Conservation (phyloP, 2,329 filamentous ascomycete genomes). For the Aplosporella prunicola region DNA sequence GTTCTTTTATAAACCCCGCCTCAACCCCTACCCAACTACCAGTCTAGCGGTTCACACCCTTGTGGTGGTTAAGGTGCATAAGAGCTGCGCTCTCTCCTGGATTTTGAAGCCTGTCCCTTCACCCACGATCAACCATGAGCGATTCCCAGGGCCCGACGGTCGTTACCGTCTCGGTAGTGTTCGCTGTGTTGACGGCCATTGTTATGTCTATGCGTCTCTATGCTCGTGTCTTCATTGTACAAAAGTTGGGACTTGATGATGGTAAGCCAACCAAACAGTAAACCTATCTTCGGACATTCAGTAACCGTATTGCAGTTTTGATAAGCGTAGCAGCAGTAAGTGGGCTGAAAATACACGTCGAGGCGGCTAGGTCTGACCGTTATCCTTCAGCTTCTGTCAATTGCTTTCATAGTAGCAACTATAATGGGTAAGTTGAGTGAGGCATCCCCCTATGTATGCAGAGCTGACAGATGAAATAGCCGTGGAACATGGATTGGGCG, state of each 20-base stretch:
- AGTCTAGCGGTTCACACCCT: too few species aligned
- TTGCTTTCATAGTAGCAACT: constrained; percentile 29
- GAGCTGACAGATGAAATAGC: constrained; percentile 14
- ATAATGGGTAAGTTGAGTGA: constrained; percentile 14
- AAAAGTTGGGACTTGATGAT: constrained; percentile 24
- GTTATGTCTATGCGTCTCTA: constrained; percentile 31
- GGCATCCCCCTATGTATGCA: constrained; percentile 13
- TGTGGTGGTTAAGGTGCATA: too few species aligned
- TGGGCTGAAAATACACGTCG: constrained; percentile 11
- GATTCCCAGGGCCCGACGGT: constrained; percentile 15
- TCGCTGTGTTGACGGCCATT: constrained; percentile 30
- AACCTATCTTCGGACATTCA: not conserved
- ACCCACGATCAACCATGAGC: too few species aligned
- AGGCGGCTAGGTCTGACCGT: constrained; percentile 11
- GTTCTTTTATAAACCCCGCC: too few species aligned
- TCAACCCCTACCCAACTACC: too few species aligned
- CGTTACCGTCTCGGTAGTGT: constrained; percentile 26
- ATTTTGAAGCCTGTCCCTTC: too few species aligned
- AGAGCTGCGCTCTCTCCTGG: too few species aligned
- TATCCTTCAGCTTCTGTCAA: constrained; percentile 20
- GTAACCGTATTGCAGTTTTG: constrained; percentile 6
- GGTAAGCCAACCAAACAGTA: constrained; percentile 10
- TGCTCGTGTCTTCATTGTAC: constrained; percentile 31
- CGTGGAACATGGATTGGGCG: constrained; percentile 22
- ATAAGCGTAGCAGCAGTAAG: constrained; percentile 19